Conservation (phyloP, 192 early-diverging fungal genomes). For the Podila verticillata region DNA sequence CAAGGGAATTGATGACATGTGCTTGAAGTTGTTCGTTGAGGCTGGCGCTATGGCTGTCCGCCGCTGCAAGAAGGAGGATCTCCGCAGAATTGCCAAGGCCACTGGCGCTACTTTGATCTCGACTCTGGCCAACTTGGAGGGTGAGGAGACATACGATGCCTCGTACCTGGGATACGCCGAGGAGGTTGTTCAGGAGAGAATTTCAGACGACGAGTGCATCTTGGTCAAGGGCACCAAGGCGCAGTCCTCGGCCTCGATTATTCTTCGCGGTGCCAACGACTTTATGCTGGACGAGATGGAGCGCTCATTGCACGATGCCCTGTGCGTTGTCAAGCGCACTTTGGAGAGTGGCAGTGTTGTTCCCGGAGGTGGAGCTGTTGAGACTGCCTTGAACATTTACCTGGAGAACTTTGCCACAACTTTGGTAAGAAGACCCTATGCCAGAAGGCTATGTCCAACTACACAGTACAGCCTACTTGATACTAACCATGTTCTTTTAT, state of each 20-base stretch:
- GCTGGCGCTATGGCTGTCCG: conserved; percentile 98
- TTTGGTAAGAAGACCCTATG: conserved; percentile 67
- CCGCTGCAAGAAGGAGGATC: conserved; percentile 95
- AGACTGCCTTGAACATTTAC: conserved; percentile 95
- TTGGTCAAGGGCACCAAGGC: conserved; percentile 92
- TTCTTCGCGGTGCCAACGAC: conserved; percentile 98
- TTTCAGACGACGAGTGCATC: conserved; percentile 98
- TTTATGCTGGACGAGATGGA: conserved; percentile 99
- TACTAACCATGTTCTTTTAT: too few species aligned
- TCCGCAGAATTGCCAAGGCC: conserved; percentile 96
- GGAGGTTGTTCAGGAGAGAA: conserved; percentile 96
- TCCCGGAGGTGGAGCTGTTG: conserved; percentile 97
- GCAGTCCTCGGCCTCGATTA: conserved; percentile 89
- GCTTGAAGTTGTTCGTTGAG: conserved; percentile 98
- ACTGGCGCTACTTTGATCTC: conserved; percentile 95
- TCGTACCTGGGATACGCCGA: conserved; percentile 91
- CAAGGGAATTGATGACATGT: conserved; percentile 99
- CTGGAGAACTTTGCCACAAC: conserved; percentile 99
- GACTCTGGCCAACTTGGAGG: conserved; percentile 96
- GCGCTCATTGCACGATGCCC: conserved; percentile 92
- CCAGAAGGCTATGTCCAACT: too few species aligned
- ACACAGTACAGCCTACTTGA: too few species aligned
- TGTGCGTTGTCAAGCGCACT: conserved; percentile 97
- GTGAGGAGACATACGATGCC: conserved; percentile 96
- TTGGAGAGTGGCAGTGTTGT: conserved; percentile 95